Percentiles rank a stretch among this genome's conserved stretches.
phyloP scores from a whole-genome alignment of 768 basidiomycete genomes.

The Lentinula raphanica region DNA sequence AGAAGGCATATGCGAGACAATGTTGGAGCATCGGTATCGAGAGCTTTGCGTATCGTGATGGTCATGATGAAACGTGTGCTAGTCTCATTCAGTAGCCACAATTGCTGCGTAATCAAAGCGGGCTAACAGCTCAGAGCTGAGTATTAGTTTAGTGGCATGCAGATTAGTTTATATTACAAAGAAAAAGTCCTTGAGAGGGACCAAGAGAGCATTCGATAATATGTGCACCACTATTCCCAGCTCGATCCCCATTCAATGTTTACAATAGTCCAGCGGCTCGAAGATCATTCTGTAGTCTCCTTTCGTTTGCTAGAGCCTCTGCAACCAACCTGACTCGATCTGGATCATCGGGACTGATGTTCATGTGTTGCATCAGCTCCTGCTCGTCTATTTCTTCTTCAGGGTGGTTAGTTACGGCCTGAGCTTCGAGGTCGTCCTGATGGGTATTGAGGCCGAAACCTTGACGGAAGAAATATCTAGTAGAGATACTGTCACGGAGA shows the following conservation, averaged over 20 bases:
- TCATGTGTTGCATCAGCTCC: slow-evolving; percentile 28
- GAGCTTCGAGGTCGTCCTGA: slow-evolving; percentile 15
- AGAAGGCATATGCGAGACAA: slow-evolving; percentile 71
- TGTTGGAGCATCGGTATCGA: slow-evolving; percentile 45
- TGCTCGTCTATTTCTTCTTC: slow-evolving; percentile 17
- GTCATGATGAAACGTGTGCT: slow-evolving; percentile 24
- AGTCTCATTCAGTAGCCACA: background rate
- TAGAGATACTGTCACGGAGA: slow-evolving; percentile 29
- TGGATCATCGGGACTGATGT: slow-evolving; percentile 34
- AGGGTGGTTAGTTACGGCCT: slow-evolving; percentile 26
- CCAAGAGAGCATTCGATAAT: background rate
- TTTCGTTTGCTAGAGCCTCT: slow-evolving; percentile 48
- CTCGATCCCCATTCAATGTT: slow-evolving; percentile 9
- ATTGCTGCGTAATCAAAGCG: too few species aligned
- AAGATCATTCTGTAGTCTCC: slow-evolving; percentile 52
- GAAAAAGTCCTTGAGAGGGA: background rate
- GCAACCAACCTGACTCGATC: slow-evolving; percentile 37
- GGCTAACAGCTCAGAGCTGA: background rate
- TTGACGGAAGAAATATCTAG: slow-evolving; percentile 36
- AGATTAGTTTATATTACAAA: background rate
- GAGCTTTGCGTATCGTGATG: slow-evolving; percentile 51
- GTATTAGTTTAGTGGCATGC: background rate
- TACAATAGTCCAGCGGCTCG: slow-evolving; percentile 62
- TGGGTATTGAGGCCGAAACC: slow-evolving; percentile 38
- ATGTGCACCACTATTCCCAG: background rate